Evolutionary conservation across 129 eudicot genomes (phyloP), one percentile per base, ranked within the genome.

Genomic region (Heracleum sosnowskyi): DNA sequence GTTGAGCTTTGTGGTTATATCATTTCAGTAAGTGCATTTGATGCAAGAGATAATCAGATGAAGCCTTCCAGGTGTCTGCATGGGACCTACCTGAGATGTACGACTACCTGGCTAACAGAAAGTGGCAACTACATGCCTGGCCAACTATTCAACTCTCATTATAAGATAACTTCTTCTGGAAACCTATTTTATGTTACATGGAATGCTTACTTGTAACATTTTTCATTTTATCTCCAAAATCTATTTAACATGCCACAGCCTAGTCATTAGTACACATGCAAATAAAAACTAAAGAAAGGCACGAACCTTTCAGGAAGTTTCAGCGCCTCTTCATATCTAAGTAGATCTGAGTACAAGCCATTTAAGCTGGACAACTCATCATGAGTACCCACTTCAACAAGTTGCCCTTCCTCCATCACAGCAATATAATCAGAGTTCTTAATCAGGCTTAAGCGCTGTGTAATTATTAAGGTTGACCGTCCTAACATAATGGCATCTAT

Each of bases 361-460:
- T 47, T 79, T 74, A 77, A 44, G 79, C 41, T 70, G 40, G 84
- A 71, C 71, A 89, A 63, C 74, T 89, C 91, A 53, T 87, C 89
- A 85, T 89, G 93, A 53, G 89, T 89, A 41, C 93, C 91, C 81
- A 83, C 80, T 78, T 89, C 91, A 36, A 87, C 89, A 60, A 87
- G 86, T 36, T 85, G 86, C 66, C 93, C 93, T 47, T 86, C 86
- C 79, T 89, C 88, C 79, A 89, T 79, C 63, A 89, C 93, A 60
- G 91, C 93, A 62, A 89, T 89, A 33, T 83, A 78, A 68, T 89
- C 91, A 75, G 84, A 90, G 79, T 87, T 87, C 74, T 81, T 89
- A 55, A 83, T 81, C 53, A 83, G 82, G 77, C 80, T 79, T 75
- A 85, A 79, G 49, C 82, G 82, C 31, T 86, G 74, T 17, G 89